Conservation (phyloP, 805 yeast genomes). For the Suhomyces xylopsoci region DNA sequence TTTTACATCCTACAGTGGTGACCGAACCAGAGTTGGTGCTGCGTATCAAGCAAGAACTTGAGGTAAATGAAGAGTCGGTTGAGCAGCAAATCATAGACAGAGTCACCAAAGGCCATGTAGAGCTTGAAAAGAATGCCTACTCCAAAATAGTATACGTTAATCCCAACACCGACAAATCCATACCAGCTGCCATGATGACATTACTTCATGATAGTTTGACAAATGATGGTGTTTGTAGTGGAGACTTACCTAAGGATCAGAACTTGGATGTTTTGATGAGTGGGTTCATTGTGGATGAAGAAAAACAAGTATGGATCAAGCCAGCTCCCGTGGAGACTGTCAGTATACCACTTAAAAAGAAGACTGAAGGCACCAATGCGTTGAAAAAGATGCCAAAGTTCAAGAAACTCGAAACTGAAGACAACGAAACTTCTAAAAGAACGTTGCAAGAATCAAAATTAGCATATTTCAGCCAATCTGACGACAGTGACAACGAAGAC, state of each 20-base stretch:
- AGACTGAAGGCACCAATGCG: slow-evolving; percentile 6
- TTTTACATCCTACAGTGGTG: slow-evolving; percentile 67
- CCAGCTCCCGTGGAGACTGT: slow-evolving; percentile 38
- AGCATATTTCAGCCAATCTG: slow-evolving; percentile 51
- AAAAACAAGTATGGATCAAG: slow-evolving; percentile 50
- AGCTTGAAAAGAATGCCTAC: slow-evolving; percentile 34
- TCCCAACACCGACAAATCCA: slow-evolving; percentile 47
- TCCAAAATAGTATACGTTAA: slow-evolving; percentile 52
- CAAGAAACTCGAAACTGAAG: slow-evolving; percentile 29
- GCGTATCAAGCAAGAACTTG: slow-evolving; percentile 32
- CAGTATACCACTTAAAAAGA: slow-evolving; percentile 33
- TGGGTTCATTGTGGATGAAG: slow-evolving; percentile 53
- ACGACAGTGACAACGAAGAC: slow-evolving; percentile 51
- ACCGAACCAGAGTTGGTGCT: slow-evolving; percentile 50
- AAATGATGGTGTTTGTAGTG: slow-evolving; percentile 47
- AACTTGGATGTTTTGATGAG: slow-evolving; percentile 61
- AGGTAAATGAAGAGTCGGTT: slow-evolving; percentile 24
- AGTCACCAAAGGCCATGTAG: slow-evolving; percentile 48
- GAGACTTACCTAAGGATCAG: slow-evolving; percentile 51
- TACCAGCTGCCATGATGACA: slow-evolving; percentile 45
- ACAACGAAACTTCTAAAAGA: slow-evolving; percentile 43
- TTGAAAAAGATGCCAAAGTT: slow-evolving; percentile 18
- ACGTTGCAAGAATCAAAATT: slow-evolving; percentile 48
- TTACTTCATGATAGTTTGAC: slow-evolving; percentile 39
- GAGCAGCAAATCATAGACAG: slow-evolving; percentile 57